Evolutionary conservation across 805 yeast genomes (phyloP), one percentile per base, ranked within the genome.

Genomic region (Wickerhamiella dianesei): DNA sequence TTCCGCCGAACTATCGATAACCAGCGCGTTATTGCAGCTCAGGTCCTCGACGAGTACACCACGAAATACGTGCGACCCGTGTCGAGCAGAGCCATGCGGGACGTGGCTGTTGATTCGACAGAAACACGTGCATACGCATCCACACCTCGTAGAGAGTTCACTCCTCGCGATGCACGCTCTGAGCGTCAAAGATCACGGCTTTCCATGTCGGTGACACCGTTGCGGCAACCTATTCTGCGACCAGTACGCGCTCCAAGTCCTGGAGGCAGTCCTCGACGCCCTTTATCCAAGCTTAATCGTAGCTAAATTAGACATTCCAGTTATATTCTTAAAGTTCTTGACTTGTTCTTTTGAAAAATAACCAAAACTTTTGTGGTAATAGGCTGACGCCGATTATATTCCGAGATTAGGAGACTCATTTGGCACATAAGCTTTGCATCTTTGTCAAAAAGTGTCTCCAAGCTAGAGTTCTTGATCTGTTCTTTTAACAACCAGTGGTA

Each of bases 51-150:
- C 14, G 39, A 36, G 17, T 36, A 36, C 19, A 17, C 39, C 14
- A 17, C 17, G 8, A 36, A 36, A n/a, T 36, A 36, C 14, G 39
- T 36, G 17, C 5, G 39, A n/a, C 39, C 39, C 5, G 19, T n/a
- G 16, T 14, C 39, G 5, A n/a, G 19, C 14, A 17, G 19, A 6
- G 39, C 39, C 17, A 6, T 17, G 5, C 39, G 39, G 14, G 39
- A 36, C 19, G 39, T 36, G 19, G 39, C 39, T 36, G 39, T 36
- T 17, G 39, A 36, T n/a, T 14, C 39, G 39, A 36, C 39, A n/a
- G 39, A 36, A n/a, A 36, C 39, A 8, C 39, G 39, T n/a, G 39
- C 19, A 14, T 36, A 36, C 39, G 39, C 39, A 36, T 36, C 39
- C 14, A 36, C 39, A n/a, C 39, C 39, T n/a, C 16, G 39, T 14